Conservation (phyloP, 306 rosid genomes). For the Fragaria nilgerrensis region DNA sequence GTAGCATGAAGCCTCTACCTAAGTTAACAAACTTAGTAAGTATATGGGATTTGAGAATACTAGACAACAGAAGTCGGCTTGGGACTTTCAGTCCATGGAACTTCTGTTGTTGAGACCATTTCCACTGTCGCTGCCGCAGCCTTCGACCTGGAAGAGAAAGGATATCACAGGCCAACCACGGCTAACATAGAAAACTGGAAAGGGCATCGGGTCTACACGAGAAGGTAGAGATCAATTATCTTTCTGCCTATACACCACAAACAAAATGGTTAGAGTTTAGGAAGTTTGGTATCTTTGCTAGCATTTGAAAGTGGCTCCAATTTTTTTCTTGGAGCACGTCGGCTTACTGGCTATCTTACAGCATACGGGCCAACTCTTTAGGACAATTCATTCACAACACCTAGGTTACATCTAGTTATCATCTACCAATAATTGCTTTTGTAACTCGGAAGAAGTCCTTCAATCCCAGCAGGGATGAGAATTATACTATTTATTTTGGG, state of each 20-base stretch:
- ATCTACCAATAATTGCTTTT: neutral
- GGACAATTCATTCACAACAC: neutral
- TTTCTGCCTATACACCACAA: neutral
- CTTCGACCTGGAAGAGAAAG: slow-evolving; percentile 2
- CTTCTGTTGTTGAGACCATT: neutral
- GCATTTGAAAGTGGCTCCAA: neutral
- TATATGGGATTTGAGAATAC: neutral
- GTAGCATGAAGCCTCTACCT: neutral
- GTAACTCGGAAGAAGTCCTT: neutral
- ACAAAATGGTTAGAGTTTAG: neutral
- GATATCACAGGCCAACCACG: slow-evolving; percentile 2
- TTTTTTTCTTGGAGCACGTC: neutral
- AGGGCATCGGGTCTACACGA: neutral
- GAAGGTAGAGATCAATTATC: neutral
- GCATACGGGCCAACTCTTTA: neutral
- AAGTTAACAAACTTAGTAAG: neutral
- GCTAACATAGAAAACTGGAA: neutral
- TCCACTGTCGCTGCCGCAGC: slow-evolving; percentile 6
- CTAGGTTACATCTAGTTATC: neutral
- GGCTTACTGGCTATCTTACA: neutral
- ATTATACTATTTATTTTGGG: neutral
- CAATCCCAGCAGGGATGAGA: neutral
- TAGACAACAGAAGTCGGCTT: neutral
- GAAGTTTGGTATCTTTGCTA: neutral
- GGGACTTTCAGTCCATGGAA: neutral